These are phyloP conservation scores for Cylindrotheca closterium DNA, from an alignment of 108 stramenopile genomes.

Conservation along the genomic window DNA sequence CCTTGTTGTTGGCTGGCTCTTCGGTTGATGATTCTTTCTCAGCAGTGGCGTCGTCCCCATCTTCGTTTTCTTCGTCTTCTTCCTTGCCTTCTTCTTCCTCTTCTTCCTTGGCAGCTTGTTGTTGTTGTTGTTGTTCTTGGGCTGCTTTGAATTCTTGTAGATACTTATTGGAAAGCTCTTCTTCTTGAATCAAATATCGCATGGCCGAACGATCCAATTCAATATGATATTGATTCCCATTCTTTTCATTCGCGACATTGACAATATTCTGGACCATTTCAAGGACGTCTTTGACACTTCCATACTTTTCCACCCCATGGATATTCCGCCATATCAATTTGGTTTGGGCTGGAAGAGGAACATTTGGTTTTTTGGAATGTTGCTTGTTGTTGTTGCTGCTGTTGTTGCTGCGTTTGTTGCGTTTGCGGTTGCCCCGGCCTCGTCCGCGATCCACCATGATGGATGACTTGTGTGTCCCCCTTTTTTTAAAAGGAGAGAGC, in stretches of 20 bases:
- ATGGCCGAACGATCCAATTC: conserved; percentile 22
- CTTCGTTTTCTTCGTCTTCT: conserved; percentile 1
- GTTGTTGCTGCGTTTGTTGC: conserved; percentile 7
- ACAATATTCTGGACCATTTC: conserved; percentile 20
- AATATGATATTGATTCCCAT: conserved; percentile 4
- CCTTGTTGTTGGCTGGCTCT: neutral
- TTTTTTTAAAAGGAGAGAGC: too few relatives aligned
- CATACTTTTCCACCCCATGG: conserved; percentile 26
- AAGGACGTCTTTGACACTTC: conserved; percentile 26
- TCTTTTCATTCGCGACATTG: neutral
- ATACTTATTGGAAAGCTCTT: conserved; percentile 13
- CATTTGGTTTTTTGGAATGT: neutral
- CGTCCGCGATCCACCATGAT: conserved; percentile 6
- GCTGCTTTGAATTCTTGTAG: conserved; percentile 14
- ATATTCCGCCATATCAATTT: conserved; percentile 45
- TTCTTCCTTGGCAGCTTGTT: conserved; percentile 4
- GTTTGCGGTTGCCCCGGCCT: neutral
- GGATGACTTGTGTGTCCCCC: too few relatives aligned
- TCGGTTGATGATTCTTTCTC: neutral
- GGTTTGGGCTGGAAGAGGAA: conserved; percentile 35
- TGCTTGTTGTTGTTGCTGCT: neutral
- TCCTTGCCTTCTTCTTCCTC: conserved; percentile 11
- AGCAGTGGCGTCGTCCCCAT: neutral
- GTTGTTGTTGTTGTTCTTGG: neutral
- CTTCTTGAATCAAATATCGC: conserved; percentile 28